Base-by-base conservation (phyloP, 129 eudicot genomes). In the Oenanthe sinensis region DNA sequence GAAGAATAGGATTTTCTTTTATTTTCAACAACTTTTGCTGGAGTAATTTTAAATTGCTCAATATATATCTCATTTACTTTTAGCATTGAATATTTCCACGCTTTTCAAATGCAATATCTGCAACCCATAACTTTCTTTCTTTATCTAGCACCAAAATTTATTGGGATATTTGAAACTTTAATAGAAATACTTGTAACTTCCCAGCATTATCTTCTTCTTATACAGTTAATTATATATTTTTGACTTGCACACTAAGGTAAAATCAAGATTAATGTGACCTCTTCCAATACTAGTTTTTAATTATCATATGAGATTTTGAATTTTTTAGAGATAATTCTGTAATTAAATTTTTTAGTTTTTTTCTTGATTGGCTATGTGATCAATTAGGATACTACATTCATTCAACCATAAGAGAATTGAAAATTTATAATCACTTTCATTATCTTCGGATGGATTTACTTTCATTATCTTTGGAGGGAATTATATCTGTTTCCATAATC, bases 1-100 rank as follows among this genome's bases (percentile, higher is more conserved):
- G 82, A 71, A 78, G 85, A 79, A 87, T 87, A 84, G 84, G 84
- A 74, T 74, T 73, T 77, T 30, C 77, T 70, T 39, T 70, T 19
- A 16, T 70, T 69, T 33, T 39, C 75, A 70, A 70, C 72, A 70
- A 70, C 43, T 36, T 50, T 73, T 63, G 12, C 46, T 33, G 1
- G 36, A 33, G 36, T 33, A 33, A 33, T 33, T 33, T 33, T 78
- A 80, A 47, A 79, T 85, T 67, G 67, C 71, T 75, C 80, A 24
- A 76, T 26, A 62, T 76, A 71, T 77, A 63, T 63, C 78, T 42
- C 86, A 58, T 82, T 79, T 68, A 81, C 49, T 78, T 74, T 71
- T 14, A 54, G 71, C 71, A 37, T 77, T 49, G 30, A 52, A 26
- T 76, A 6, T 77, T 54, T 48, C 69, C 79, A 49, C 68, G 16